phyloP scores from a whole-genome alignment of 164 flowering plant genomes.

The Magnolia officinalis region DNA sequence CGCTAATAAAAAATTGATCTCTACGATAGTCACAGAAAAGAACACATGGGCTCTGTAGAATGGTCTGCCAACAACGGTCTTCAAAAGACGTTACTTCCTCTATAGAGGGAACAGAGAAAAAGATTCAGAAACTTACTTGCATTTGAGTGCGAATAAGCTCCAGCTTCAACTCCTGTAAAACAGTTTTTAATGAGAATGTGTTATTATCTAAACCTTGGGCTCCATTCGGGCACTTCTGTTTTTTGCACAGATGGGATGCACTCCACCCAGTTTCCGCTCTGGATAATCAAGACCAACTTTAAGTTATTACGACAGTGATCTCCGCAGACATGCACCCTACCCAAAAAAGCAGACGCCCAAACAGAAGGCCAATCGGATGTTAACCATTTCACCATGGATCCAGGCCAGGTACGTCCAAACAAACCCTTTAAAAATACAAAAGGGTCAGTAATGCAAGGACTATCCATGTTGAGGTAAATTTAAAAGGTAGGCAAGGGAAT shows the following conservation, averaged over 20 bases:
- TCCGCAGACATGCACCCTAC: neutral
- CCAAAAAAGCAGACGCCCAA: neutral
- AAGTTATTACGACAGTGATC: neutral
- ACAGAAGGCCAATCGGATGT: neutral
- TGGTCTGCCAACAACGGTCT: neutral
- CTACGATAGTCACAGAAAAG: neutral
- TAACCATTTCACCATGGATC: neutral
- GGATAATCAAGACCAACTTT: neutral
- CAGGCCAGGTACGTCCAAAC: neutral
- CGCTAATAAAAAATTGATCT: neutral
- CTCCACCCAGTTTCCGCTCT: neutral
- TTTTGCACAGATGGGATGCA: neutral
- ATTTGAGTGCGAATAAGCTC: conserved; percentile 49
- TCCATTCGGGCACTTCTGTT: neutral
- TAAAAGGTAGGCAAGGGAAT: neutral
- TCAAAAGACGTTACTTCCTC: neutral
- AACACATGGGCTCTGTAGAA: neutral
- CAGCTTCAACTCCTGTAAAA: conserved; percentile 71
- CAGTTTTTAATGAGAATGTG: conserved; percentile 4
- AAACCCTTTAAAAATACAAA: neutral
- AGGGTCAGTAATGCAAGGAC: neutral
- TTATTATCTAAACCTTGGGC: neutral
- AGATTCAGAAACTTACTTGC: conserved; percentile 44
- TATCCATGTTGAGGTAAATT: neutral
- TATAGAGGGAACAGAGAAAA: neutral